Base-by-base conservation (phyloP, 2,329 filamentous ascomycete genomes). In the Scytalidium lignicola region DNA sequence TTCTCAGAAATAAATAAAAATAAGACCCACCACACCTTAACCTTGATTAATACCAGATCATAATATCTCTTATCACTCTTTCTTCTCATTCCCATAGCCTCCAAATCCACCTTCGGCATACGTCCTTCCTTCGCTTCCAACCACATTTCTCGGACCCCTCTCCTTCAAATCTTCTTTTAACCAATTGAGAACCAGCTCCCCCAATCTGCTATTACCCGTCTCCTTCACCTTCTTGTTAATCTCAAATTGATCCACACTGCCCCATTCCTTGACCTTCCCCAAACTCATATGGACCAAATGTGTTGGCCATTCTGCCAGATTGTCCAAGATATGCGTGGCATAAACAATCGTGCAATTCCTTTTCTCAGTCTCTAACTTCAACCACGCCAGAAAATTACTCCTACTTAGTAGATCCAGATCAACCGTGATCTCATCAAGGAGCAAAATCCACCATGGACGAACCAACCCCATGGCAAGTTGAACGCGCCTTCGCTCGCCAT, bases 351-450 rank as follows among this genome's bases (percentile, higher is more conserved):
- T 96, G 65, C 91, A 96, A 37, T 82, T 76, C 47, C 92, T 76
- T 7, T 65, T 74, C 70, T 92, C 86, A 0, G 92, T 96, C 80
- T 99, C 93, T 51, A 76, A 75, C 70, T 90, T 90, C 62, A 99
- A 70, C 74, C 92, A 99, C 41, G 71, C 76, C 26, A 99, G 75
- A 67, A 99, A 99, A 65, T 91, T 85, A 60, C 83, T 84, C 15
- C 93, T 80, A 48, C 82, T 88, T 52, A 96, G 78, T 50, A 99
- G 78, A 68, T 99, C 93, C 53, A 99, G 74, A 67, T 99, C 93
- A 8, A 99, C 93, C 1, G 93, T 99, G 67, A 97, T 96, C 68
- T 97, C 92, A 65, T 99, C 93, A 39, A 99, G 78, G 47, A 99
- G 75, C 22, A 99, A 74, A 3, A 99, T 86, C 10, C 82, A 84